Percentiles rank a stretch among this genome's conserved stretches.
Evolutionary conservation across 2,329 filamentous ascomycete species (phyloP).

Genomic region (Orbilia javanica): DNA sequence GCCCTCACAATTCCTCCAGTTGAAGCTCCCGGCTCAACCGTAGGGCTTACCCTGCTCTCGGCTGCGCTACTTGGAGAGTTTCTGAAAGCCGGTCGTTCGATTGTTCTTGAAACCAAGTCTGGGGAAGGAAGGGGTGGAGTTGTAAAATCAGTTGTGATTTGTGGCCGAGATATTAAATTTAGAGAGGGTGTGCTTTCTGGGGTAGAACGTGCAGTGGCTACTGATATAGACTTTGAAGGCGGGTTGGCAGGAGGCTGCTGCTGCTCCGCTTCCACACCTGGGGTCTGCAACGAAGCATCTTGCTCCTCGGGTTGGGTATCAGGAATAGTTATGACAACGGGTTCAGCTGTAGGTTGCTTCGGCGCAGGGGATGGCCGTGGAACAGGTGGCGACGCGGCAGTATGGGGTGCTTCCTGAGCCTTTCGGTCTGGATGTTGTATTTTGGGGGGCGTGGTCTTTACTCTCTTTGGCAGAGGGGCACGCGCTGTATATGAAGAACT

Average conservation of each 20-base stretch:
- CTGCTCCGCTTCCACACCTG: conserved; percentile 6
- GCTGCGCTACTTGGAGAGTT: background rate
- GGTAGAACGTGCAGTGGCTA: conserved; percentile 21
- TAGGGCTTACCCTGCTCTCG: conserved; percentile 17
- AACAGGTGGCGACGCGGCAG: background rate
- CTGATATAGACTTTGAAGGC: conserved; percentile 7
- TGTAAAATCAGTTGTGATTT: background rate
- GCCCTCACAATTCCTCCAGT: background rate
- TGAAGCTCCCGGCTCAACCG: background rate
- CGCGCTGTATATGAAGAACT: conserved; percentile 30
- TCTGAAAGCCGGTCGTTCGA: background rate
- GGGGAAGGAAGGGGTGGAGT: background rate
- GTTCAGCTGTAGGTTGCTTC: conserved; percentile 15
- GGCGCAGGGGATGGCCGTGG: background rate
- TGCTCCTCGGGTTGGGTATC: conserved; percentile 46
- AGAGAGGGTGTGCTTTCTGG: background rate
- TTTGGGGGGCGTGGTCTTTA: conserved; percentile 40
- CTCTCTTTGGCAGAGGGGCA: conserved; percentile 51
- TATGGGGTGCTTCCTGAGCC: background rate
- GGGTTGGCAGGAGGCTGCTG: background rate
- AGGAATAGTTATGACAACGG: conserved; percentile 50
- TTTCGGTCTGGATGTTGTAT: background rate
- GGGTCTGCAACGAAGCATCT: background rate
- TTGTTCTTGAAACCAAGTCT: background rate
- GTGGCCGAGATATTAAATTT: background rate